Percentiles rank a stretch among this genome's conserved stretches.
Conservation (phyloP, 2,329 filamentous ascomycete species). For the Fusarium sp. region DNA sequence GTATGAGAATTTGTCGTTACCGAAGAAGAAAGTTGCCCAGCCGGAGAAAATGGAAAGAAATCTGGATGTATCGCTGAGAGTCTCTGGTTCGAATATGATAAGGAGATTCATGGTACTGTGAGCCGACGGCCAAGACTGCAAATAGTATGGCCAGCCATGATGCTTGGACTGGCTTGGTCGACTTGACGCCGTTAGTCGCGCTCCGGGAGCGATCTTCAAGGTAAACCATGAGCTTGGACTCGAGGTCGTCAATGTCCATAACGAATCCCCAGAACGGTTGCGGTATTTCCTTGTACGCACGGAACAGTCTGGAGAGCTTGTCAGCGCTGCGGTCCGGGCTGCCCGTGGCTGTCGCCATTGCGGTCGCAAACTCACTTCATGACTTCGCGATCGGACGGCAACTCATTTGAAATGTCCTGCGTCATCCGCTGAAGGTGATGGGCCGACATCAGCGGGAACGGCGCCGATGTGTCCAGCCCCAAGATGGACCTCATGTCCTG, state of each 20-base stretch:
- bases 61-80: slow-evolving; percentile 71
- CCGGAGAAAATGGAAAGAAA: slow-evolving; percentile 73
- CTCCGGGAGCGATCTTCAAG: slow-evolving; percentile 72
- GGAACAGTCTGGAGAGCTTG: slow-evolving; percentile 63
- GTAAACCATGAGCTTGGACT: slow-evolving; percentile 73
- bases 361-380: slow-evolving; percentile 65
- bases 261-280: slow-evolving; percentile 77
- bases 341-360: not conserved
- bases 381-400: slow-evolving; percentile 74
- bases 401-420: slow-evolving; percentile 69
- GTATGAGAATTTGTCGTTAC: slow-evolving; percentile 45
- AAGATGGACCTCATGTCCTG: slow-evolving; percentile 75
- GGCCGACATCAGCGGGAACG: slow-evolving; percentile 75
- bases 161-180: slow-evolving; percentile 66
- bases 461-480: slow-evolving; percentile 73
- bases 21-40: slow-evolving; percentile 72
- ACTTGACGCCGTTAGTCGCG: slow-evolving; percentile 58
- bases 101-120: slow-evolving; percentile 74
- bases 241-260: slow-evolving; percentile 73
- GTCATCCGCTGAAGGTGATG: slow-evolving; percentile 70
- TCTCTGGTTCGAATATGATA: slow-evolving; percentile 71
- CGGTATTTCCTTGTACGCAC: slow-evolving; percentile 74
- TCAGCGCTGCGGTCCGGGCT: slow-evolving; percentile 1
- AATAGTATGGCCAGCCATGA: slow-evolving; percentile 76
- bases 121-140: slow-evolving; percentile 72